Evolutionary conservation across 2,329 filamentous ascomycete genomes (phyloP).

Genomic region (Phialophora verrucosa): DNA sequence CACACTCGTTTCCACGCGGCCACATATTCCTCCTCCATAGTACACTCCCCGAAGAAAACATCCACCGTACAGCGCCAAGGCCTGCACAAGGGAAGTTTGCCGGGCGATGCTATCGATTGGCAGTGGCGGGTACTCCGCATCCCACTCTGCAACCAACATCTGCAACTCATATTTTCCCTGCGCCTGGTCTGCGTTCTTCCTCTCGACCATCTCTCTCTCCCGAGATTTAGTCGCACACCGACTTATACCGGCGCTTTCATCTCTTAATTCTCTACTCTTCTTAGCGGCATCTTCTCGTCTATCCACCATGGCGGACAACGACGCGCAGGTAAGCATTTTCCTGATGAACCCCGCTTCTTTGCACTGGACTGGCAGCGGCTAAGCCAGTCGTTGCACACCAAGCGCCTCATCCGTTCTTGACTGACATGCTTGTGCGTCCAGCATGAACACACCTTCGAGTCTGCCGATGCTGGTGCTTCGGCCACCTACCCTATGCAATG

Average conservation of each 20-base stretch:
- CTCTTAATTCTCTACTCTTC: conserved; percentile 31
- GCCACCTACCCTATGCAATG: conserved; percentile 97
- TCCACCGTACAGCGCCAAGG: background rate
- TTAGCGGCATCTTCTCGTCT: conserved; percentile 36
- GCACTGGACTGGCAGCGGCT: conserved; percentile 26
- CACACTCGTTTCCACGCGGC: background rate
- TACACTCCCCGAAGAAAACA: background rate
- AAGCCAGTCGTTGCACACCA: conserved; percentile 34
- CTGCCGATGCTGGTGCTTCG: conserved; percentile 94
- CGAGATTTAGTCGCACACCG: conserved; percentile 29
- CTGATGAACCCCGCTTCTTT: conserved; percentile 37
- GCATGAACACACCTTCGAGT: conserved; percentile 83
- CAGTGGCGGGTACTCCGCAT: conserved; percentile 10
- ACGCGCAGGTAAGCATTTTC: conserved; percentile 64
- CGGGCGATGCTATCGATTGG: background rate
- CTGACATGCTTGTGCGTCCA: conserved; percentile 45
- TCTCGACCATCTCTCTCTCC: conserved; percentile 36
- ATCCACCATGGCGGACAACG: conserved; percentile 66
- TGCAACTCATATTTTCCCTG: conserved; percentile 30
- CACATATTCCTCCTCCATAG: background rate
- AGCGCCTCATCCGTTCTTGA: conserved; percentile 37
- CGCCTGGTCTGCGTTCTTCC: conserved; percentile 30
- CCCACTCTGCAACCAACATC: conserved; percentile 2
- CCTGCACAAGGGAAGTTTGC: background rate
- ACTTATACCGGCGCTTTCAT: conserved; percentile 34